A percentile compares a stretch with the other conserved stretches of the same genome.
These are phyloP conservation scores for Esteya vermicola DNA, from an alignment of 2,329 filamentous ascomycete species.

Conservation along the genomic window DNA sequence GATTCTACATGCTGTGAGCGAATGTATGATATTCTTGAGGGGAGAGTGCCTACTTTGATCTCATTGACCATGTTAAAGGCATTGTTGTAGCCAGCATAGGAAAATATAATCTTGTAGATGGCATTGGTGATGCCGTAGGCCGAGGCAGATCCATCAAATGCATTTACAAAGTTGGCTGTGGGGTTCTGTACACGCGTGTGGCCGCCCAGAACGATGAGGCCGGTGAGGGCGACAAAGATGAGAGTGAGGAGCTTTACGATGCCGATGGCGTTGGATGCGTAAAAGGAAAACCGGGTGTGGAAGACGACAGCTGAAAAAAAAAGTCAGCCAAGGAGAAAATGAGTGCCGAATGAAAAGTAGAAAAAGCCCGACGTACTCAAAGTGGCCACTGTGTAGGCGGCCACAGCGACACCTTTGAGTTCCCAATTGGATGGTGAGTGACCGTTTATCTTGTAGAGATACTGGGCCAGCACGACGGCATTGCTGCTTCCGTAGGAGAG, in stretches of 20 bases:
- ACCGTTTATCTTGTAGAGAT: conserved; percentile 44
- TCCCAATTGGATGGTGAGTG: conserved; percentile 41
- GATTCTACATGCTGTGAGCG: conserved; percentile 25
- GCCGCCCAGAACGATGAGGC: conserved; percentile 44
- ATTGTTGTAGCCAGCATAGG: conserved; percentile 42
- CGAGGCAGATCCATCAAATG: conserved; percentile 32
- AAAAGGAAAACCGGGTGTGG: conserved; percentile 38
- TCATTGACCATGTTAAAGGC: conserved; percentile 48
- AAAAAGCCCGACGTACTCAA: conserved; percentile 26
- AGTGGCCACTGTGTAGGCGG: conserved; percentile 44
- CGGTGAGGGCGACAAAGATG: conserved; percentile 40
- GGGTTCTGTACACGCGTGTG: conserved; percentile 33
- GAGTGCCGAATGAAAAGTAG: too few species aligned
- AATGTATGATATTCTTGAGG: background rate
- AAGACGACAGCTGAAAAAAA: conserved; percentile 22
- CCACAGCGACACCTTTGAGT: conserved; percentile 50
- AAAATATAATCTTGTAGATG: conserved; percentile 43
- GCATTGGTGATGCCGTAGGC: conserved; percentile 37
- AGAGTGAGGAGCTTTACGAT: conserved; percentile 43
- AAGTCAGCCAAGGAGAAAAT: background rate
- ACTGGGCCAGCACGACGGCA: conserved; percentile 47
- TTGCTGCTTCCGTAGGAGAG: conserved; percentile 54
- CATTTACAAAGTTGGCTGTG: conserved; percentile 35
- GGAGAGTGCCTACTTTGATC: conserved; percentile 21
- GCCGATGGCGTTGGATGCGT: conserved; percentile 37